Evolutionary conservation across 129 eudicot genomes (phyloP).

Genomic region (Arctium minus): DNA sequence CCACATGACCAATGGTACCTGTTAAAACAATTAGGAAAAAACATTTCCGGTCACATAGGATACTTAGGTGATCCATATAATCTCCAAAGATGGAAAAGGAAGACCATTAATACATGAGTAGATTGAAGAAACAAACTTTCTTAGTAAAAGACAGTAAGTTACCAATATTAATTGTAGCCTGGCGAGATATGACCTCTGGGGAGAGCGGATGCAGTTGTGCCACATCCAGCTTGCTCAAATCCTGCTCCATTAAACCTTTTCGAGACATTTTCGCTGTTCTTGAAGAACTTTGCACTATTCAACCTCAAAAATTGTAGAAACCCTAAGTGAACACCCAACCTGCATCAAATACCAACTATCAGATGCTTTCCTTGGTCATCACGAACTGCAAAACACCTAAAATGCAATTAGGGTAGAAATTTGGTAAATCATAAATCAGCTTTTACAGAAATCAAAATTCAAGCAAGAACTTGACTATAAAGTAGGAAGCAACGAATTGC

Average conservation of each 20-base stretch:
- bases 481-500: not conserved
- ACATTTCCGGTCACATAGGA: not conserved
- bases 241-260: slow-evolving; percentile 25
- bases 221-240: slow-evolving; percentile 50
- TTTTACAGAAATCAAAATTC: slow-evolving; percentile 8
- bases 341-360: not conserved
- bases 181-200: slow-evolving; percentile 96
- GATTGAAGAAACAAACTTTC: not conserved
- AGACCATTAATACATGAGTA: not conserved
- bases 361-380: not conserved
- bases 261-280: slow-evolving; percentile 29
- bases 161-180: slow-evolving; percentile 95
- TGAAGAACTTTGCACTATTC: slow-evolving; percentile 2
- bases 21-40: not conserved
- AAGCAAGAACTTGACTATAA: not conserved
- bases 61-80: not conserved
- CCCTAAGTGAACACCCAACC: slow-evolving; percentile 20
- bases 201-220: slow-evolving; percentile 75
- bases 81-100: not conserved
- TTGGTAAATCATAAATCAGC: slow-evolving; percentile 13
- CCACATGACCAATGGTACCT: slow-evolving; percentile 99
- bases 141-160: not conserved
- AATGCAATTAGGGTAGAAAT: slow-evolving; percentile 5
- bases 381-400: not conserved
- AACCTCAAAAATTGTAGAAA: slow-evolving; percentile 10